These are phyloP conservation scores for Plasmodium inui DNA, from an alignment of 169 alveolate species.

Conservation along the genomic window DNA sequence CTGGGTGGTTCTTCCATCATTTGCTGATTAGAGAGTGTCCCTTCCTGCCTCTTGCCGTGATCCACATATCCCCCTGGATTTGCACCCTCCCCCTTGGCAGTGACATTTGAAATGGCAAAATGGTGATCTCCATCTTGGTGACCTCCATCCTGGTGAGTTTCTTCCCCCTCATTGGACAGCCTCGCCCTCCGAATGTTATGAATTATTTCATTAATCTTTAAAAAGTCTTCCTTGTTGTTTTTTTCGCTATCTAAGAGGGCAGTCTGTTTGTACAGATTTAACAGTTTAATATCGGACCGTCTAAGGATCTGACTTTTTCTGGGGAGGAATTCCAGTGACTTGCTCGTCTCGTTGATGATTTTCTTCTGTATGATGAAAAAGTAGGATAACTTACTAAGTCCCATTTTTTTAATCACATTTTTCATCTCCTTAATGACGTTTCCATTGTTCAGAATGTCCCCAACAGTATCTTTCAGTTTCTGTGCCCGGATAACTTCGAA, in stretches of 20 bases:
- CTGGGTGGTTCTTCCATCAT: background rate
- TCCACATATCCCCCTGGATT: background rate
- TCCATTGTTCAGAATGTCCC: background rate
- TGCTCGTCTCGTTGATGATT: background rate
- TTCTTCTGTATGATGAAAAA: constrained; percentile 32
- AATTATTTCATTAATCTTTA: constrained; percentile 12
- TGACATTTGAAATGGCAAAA: background rate
- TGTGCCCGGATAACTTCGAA: constrained; percentile 37
- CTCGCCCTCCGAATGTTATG: background rate
- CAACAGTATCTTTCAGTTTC: background rate
- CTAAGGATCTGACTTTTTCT: constrained; percentile 22
- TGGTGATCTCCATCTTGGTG: background rate
- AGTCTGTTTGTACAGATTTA: constrained; percentile 37
- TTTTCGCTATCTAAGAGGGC: constrained; percentile 27
- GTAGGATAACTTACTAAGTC: constrained; percentile 30
- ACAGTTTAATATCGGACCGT: constrained; percentile 5
- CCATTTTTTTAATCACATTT: constrained; percentile 40
- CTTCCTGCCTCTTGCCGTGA: background rate
- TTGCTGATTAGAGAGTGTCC: background rate
- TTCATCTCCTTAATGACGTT: constrained; percentile 14
- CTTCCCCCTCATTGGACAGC: background rate
- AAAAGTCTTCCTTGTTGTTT: background rate
- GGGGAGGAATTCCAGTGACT: constrained; percentile 17
- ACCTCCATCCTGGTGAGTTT: background rate
- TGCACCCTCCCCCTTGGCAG: background rate